Percentiles rank a stretch among this genome's conserved stretches.
Evolutionary conservation across 768 basidiomycete genomes (phyloP).

Genomic region (Leccinum arenicola): DNA sequence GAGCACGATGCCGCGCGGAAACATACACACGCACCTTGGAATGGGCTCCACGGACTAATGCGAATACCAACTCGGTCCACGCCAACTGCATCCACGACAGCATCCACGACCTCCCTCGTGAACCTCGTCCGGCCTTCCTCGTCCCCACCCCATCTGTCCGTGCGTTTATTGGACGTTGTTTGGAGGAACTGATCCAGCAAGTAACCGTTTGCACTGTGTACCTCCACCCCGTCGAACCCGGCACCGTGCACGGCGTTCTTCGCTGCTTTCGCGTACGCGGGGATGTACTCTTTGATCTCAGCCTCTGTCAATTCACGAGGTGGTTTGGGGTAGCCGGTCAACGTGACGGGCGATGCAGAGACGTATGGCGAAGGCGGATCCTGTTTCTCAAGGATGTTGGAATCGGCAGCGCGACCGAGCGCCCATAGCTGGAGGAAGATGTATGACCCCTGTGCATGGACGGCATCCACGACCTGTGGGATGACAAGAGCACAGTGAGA

Average conservation of each 20-base stretch:
- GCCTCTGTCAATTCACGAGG: slow-evolving; percentile 17
- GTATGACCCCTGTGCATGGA: slow-evolving; percentile 47
- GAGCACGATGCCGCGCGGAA: no score
- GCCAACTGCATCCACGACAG: slow-evolving; percentile 51
- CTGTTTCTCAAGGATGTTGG: slow-evolving; percentile 27
- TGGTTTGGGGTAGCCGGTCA: slow-evolving; percentile 13
- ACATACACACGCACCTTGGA: slow-evolving; percentile 31
- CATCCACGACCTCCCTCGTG: slow-evolving; percentile 49
- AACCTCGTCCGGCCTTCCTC: slow-evolving; percentile 60
- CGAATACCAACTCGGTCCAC: slow-evolving; percentile 50
- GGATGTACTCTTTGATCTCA: slow-evolving; percentile 31
- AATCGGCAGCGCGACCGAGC: slow-evolving; percentile 46
- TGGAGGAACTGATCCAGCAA: not conserved
- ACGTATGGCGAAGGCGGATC: slow-evolving; percentile 33
- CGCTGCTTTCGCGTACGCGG: slow-evolving; percentile 30
- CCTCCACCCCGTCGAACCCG: slow-evolving; percentile 46
- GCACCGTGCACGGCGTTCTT: slow-evolving; percentile 23
- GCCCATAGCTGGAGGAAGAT: slow-evolving; percentile 39
- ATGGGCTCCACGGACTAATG: slow-evolving; percentile 51
- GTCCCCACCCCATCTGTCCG: not conserved
- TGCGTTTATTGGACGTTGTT: not conserved
- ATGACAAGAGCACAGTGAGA: not conserved
- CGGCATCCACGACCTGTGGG: slow-evolving; percentile 49
- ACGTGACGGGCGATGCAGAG: slow-evolving; percentile 31
- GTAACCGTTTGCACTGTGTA: slow-evolving; percentile 44